Evolutionary conservation across 1,139 yeast species (phyloP), one percentile per base, ranked within the genome.

Genomic region (Diutina rugosa): DNA sequence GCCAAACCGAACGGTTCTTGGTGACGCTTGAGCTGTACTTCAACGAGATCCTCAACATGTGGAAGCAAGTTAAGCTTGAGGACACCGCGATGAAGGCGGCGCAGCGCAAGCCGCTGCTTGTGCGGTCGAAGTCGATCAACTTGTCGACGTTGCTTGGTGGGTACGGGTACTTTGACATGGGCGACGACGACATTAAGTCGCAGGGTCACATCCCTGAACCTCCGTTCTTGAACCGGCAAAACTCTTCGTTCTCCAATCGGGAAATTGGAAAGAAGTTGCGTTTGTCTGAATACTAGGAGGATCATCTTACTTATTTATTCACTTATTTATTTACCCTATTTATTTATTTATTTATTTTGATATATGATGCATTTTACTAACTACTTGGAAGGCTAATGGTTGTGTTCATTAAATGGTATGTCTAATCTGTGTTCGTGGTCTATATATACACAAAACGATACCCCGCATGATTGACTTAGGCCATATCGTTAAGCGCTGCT

Each of bases 1-100:
- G 97, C 61, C 97, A 90, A 72, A 90, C 97, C 1, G 75, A 80
- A 61, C 80, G 97, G 69, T 87, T 88, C 66, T 78, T 88, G 61
- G 87, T 85, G 57, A 87, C 93, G 1, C 75, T 88, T 62, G 81
- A 84, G 61, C 82, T 85, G 53, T 86, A 86, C 63, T 74, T 85
- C 61, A 69, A 80, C 59, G 93, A 87, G 64, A 76, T 88, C 57
- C 79, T 82, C 60, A 71, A 80, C 57, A 73, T 84, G 54, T 81
- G 77, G 67, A 73, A 72, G 60, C 82, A 78, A 58, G 77, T 74
- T 29, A 64, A 69, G 53, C 32, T 49, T 21, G 51, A 48, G 32
- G 53, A 49, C 5, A 28, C 32, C 1, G 28, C 21, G n/a, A 6
- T 32, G 16, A 32, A n/a, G 29, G n/a, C 18, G 10, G 44, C 44